Base-by-base conservation (phyloP, 1,284 basidiomycete species). In the Porogramme epimiltina region DNA sequence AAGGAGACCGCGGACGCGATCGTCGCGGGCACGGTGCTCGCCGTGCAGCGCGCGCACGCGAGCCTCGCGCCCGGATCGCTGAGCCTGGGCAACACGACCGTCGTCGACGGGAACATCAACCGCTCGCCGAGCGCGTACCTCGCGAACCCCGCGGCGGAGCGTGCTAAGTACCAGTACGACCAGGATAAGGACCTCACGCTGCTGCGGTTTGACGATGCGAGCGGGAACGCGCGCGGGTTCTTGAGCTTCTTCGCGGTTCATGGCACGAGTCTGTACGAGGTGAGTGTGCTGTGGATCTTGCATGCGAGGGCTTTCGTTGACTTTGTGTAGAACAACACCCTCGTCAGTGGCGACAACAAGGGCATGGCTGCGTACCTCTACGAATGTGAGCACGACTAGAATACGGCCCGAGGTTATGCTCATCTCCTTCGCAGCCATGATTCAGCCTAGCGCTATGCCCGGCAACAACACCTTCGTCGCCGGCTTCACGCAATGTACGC, bases 281-380 rank as follows among this genome's bases (percentile, higher is more conserved):
- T 87, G 56, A 28, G 69, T 18, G 13, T 6, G 28, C 9, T 18
- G n/a, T 37, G n/a, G n/a, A 64, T 42, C 23, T 31, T 5, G 18
- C 26, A 19, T 18, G 24, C 13, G 11, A n/a, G 10, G 40, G 9
- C 18, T 24, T 45, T 22, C 34, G 51, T 41, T 44, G 42, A 24
- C 34, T 13, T 47, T 51, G 28, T 34, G 23, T 55, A 89, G 86
- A 91, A 91, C 63, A 91, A 90, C 56, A 90, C 89, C 0, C 72
- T 91, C 10, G 78, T 91, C 26, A 89, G 86, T 65, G 72, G 77
- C 4, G 89, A 91, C 67, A 91, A 91, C 71, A 91, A 91, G 65
- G 89, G 89, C 22, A 89, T 91, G 85, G 87, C 89, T 4, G 88
- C 88, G 10, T 85, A 81, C 65, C 64, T 91, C 15, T 91, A 89